Percentiles rank a stretch among this genome's conserved stretches.
phyloP scores from a whole-genome alignment of 2,329 filamentous ascomycete species.

The Sclerotinia subarctica region DNA sequence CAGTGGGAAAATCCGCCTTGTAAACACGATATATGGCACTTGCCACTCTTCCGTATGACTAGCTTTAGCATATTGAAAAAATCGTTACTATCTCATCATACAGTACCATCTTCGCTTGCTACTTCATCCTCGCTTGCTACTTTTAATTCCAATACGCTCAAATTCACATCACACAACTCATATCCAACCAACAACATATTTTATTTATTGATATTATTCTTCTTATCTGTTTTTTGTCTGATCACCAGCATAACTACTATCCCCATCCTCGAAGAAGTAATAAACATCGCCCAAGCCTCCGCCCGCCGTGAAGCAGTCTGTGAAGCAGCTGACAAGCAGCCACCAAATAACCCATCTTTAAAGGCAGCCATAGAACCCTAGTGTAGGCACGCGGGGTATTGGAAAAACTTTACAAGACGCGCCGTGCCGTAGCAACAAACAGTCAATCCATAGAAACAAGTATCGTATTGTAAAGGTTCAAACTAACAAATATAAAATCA shows the following conservation, averaged over 20 bases:
- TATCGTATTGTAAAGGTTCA: background rate
- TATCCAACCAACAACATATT: background rate
- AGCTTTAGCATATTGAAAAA: too few relatives aligned
- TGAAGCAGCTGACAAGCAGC: background rate
- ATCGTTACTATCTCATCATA: too few relatives aligned
- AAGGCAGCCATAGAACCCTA: background rate
- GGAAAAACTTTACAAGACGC: background rate
- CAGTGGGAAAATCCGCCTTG: too few relatives aligned
- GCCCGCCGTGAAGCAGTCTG: background rate
- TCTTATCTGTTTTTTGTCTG: slow-evolving; percentile 1
- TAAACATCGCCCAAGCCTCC: background rate
- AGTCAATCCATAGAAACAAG: slow-evolving; percentile 10
- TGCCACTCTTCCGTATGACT: too few relatives aligned
- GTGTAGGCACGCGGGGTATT: slow-evolving; percentile 1
- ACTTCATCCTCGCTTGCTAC: too few relatives aligned
- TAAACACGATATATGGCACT: too few relatives aligned
- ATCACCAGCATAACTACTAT: background rate
- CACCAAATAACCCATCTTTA: background rate
- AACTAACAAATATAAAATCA: slow-evolving; percentile 8
- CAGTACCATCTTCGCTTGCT: too few relatives aligned
- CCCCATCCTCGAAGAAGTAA: background rate
- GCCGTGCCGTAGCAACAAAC: slow-evolving; percentile 6
- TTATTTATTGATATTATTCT: slow-evolving; percentile 8
- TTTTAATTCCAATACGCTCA: background rate
- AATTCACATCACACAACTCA: background rate